A percentile compares a stretch with the other conserved stretches of the same genome.
These are phyloP conservation scores for Psidium guajava DNA, from an alignment of 345 rosid genomes.

Conservation along the genomic window DNA sequence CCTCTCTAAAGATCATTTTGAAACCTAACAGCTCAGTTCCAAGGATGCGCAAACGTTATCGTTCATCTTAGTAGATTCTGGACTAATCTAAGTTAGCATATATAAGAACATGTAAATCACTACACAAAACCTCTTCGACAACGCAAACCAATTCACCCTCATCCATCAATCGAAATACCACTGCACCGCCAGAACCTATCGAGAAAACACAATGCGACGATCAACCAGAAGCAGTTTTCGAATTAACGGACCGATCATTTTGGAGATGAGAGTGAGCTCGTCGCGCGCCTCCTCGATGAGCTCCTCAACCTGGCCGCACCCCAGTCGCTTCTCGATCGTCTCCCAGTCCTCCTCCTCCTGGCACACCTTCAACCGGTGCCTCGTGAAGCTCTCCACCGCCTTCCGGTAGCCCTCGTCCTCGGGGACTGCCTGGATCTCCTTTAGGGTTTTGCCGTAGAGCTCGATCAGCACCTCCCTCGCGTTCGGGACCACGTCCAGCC, in stretches of 20 bases:
- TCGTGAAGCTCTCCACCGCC: constrained; percentile 86
- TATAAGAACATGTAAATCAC: neutral
- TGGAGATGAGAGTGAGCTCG: constrained; percentile 80
- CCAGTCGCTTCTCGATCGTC: constrained; percentile 68
- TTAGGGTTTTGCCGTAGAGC: constrained; percentile 83
- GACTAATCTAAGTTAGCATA: neutral
- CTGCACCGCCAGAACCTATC: neutral
- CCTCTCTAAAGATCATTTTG: neutral
- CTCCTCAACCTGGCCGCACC: constrained; percentile 98
- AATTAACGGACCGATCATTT: constrained; percentile 74
- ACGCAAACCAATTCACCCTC: neutral
- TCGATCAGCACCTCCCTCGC: constrained; percentile 70
- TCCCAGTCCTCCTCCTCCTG: constrained; percentile 88
- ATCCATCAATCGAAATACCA: neutral
- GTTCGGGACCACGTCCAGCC: constrained; percentile 91
- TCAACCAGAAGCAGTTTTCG: neutral
- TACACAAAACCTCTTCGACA: neutral
- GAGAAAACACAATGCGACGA: neutral
- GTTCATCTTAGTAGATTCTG: neutral
- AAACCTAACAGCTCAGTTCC: neutral
- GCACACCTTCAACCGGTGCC: constrained; percentile 65
- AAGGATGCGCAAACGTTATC: neutral
- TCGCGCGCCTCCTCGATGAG: constrained; percentile 94
- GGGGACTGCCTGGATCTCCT: constrained; percentile 90
- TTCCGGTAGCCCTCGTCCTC: constrained; percentile 94